Conservation (phyloP, 2,329 filamentous ascomycete genomes). For the Penicillium decumbens region DNA sequence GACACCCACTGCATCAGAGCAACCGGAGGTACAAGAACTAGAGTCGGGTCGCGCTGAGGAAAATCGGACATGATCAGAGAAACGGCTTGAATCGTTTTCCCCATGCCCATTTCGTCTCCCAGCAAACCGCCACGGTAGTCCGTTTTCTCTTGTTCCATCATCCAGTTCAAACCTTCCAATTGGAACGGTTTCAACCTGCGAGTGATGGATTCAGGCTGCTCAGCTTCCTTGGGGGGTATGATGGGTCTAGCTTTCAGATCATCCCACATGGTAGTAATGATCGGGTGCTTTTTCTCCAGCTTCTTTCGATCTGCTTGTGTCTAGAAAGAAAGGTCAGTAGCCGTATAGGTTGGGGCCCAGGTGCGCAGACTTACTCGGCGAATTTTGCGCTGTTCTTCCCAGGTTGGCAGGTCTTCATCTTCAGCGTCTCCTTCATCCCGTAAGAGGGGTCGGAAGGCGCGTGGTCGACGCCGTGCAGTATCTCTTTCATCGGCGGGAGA, state of each 20-base stretch:
- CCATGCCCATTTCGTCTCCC: conserved; percentile 97
- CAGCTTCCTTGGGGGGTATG: conserved; percentile 60
- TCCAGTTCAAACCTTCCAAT: conserved; percentile 89
- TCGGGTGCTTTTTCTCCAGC: conserved; percentile 71
- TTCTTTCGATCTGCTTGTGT: conserved; percentile 56
- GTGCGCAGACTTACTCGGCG: conserved; percentile 26
- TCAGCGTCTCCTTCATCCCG: background rate
- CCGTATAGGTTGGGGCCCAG: conserved; percentile 20
- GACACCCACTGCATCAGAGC: conserved; percentile 93
- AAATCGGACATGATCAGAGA: conserved; percentile 98
- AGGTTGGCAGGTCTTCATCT: conserved; percentile 7
- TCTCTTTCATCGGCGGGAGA: background rate
- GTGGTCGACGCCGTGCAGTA: background rate
- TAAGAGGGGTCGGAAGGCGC: background rate
- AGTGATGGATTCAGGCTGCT: conserved; percentile 72
- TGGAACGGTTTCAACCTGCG: conserved; percentile 89
- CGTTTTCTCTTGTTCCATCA: conserved; percentile 81
- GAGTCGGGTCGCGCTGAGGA: conserved; percentile 72
- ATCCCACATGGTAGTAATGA: conserved; percentile 78
- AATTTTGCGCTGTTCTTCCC: conserved; percentile 17
- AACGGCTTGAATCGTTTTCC: conserved; percentile 97
- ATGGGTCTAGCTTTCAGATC: conserved; percentile 64
- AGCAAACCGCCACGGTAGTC: conserved; percentile 84
- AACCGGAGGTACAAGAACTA: conserved; percentile 88
- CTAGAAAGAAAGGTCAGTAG: conserved; percentile 28